Evolutionary conservation across 257 asterid genomes (phyloP).

Genomic region (Lycium barbarum): DNA sequence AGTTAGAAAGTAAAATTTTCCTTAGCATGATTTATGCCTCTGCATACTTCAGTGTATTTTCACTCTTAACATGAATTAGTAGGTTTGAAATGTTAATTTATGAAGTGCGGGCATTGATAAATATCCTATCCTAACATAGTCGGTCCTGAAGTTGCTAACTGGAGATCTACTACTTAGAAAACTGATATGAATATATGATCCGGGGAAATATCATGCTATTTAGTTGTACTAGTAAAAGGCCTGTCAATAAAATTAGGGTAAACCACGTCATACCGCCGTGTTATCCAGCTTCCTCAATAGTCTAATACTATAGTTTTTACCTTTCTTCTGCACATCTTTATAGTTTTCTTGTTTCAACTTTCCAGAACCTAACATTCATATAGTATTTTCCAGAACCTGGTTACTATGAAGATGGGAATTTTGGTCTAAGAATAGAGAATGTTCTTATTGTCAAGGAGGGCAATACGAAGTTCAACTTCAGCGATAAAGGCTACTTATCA

Average conservation of each 20-base stretch:
- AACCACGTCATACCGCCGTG: background rate
- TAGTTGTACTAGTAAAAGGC: background rate
- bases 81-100: background rate
- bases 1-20: background rate
- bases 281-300: constrained; percentile 14
- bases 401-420: constrained; percentile 93
- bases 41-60: background rate
- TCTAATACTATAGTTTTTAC: background rate
- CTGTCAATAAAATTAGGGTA: background rate
- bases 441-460: constrained; percentile 83
- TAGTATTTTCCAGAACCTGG: constrained; percentile 77
- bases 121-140: background rate
- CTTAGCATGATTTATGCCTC: constrained; percentile 3
- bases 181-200: constrained; percentile 1
- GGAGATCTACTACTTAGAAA: background rate
- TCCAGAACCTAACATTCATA: background rate
- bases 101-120: background rate
- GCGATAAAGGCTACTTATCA: constrained; percentile 68
- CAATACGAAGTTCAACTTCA: constrained; percentile 86
- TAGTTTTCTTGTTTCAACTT: constrained; percentile 8
- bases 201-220: background rate
- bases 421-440: constrained; percentile 92
- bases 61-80: background rate
- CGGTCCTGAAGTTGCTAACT: background rate
- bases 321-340: background rate